phyloP scores from a whole-genome alignment of 352 stramenopile genomes.

The Phytophthora cactorum region DNA sequence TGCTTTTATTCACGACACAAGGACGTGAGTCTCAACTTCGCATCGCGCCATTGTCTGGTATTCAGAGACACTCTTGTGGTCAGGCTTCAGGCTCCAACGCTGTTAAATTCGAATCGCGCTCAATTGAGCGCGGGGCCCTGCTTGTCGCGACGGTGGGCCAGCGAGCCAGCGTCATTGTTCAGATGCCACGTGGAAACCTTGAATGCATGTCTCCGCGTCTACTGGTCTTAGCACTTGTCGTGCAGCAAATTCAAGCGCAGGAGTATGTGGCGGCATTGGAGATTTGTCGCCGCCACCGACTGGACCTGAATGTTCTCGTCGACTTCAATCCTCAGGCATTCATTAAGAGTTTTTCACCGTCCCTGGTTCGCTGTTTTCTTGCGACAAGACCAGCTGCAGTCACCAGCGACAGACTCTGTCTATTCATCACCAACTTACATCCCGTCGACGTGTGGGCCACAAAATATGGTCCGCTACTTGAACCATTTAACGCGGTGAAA shows the following conservation, averaged over 20 bases:
- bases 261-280: conserved; percentile 66
- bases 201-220: conserved; percentile 69
- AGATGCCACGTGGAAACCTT: conserved; percentile 82
- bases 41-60: conserved; percentile 41
- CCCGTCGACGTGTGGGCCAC: conserved; percentile 69
- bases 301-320: conserved; percentile 83
- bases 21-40: conserved; percentile 61
- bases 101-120: conserved; percentile 41
- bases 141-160: conserved; percentile 65
- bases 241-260: conserved; percentile 46
- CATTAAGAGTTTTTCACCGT: conserved; percentile 32
- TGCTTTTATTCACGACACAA: conserved; percentile 73
- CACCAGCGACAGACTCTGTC: conserved; percentile 67
- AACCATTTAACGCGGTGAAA: conserved; percentile 33
- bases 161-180: conserved; percentile 64
- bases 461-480: conserved; percentile 60
- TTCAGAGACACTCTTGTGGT: conserved; percentile 14
- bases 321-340: conserved; percentile 64
- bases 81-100: conserved; percentile 12
- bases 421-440: conserved; percentile 83
- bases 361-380: conserved; percentile 46
- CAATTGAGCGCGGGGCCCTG: conserved; percentile 68
- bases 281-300: conserved; percentile 73
- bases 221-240: conserved; percentile 57
- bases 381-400: conserved; percentile 34